Evolutionary conservation across 352 stramenopile genomes (phyloP), one percentile per base, ranked within the genome.

Genomic region (Stramenopiles sp.): DNA sequence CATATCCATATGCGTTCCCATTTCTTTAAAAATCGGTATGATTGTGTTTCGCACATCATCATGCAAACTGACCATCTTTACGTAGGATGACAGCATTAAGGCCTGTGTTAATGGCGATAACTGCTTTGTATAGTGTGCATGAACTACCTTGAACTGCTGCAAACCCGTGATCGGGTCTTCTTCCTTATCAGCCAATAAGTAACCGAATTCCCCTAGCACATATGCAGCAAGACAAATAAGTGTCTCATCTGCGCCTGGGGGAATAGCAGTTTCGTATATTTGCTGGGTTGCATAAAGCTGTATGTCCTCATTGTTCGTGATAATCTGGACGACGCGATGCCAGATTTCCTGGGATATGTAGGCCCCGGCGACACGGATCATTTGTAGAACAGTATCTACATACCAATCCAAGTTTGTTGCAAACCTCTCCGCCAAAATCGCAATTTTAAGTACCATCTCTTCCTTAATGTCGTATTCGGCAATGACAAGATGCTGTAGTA

Each of bases 301-400:
- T 67, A 98, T 83, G 81, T 92, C 89, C 67, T 95, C 93, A 82
- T 98, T 94, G 89, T 98, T 98, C 27, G 95, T 98, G 31, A 99
- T 92, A 85, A 99, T 98, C 86, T 99, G 94, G 33, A 99, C 95
- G n/a, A 98, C 94, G 75, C 95, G 92, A 85, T 98, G 94, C 96
- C 95, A 99, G 44, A 98, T 96, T 76, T 95, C 90, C 86, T 98
- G 93, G 76, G 92, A 93, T 4, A 97, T 92, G 84, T 96, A 88
- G 80, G 90, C 91, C 4, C 92, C 92, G 30, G 94, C 95, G 76
- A 97, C 94, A 29, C 92, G 95, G 83, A 99, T 95, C 27, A 99
- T 89, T 84, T 98, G 94, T 0, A 98, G 88, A 83, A 99, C 95
- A 14, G 94, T 98, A 88, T 99, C 96, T 30, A 98, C 92, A 84